These are phyloP conservation scores for Amoebophrya sp. DNA, from an alignment of 169 alveolate species.

Conservation along the genomic window DNA sequence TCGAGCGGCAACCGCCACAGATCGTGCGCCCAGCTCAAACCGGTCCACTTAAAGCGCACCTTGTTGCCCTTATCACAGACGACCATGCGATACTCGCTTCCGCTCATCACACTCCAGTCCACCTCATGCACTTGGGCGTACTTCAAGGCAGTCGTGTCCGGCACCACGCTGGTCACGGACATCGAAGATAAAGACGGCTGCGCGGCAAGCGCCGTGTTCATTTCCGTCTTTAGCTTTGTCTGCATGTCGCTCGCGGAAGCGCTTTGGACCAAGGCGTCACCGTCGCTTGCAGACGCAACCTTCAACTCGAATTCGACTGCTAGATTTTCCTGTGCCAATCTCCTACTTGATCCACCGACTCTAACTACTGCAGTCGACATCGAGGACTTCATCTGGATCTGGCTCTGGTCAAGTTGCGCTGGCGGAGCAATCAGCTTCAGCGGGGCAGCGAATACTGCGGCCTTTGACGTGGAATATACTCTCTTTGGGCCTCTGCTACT, in stretches of 20 bases:
- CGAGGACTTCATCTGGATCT: not conserved
- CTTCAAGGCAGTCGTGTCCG: not conserved
- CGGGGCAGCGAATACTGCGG: no score
- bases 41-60: not conserved
- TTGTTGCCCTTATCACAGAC: not conserved
- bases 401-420: not conserved
- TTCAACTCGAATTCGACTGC: not conserved
- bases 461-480: no score
- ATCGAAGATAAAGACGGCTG: not conserved
- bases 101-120: not conserved
- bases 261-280: not conserved
- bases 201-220: not conserved
- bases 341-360: no score
- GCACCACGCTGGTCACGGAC: not conserved
- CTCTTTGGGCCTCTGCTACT: no score
- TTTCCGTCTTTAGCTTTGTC: not conserved
- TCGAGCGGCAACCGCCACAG: not conserved
- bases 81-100: not conserved
- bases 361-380: no score
- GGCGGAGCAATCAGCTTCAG: not conserved
- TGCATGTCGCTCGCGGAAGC: not conserved
- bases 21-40: not conserved
- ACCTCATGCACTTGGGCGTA: not conserved
- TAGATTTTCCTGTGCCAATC: no score
- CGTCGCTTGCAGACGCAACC: not conserved